Conservation (phyloP, 805 yeast genomes). For the Nakazawaea holstii region DNA sequence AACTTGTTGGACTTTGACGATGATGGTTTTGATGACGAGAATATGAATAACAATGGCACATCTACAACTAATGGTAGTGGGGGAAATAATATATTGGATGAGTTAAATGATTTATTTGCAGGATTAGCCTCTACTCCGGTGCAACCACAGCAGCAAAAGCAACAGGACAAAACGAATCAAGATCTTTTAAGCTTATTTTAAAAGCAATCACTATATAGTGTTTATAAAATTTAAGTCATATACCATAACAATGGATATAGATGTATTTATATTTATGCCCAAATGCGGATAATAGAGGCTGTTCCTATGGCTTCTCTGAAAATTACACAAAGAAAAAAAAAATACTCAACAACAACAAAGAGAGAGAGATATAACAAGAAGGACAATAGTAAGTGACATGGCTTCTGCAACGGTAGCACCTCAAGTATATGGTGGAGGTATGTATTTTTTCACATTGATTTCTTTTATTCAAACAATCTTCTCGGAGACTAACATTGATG, state of each 20-base stretch:
- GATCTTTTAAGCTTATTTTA: constrained; percentile 21
- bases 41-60: constrained; percentile 4
- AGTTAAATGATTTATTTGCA: constrained; percentile 67
- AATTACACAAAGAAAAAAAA: background rate
- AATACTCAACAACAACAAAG: background rate
- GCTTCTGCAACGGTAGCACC: constrained; percentile 30
- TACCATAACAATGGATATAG: too few species aligned
- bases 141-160: constrained; percentile 14
- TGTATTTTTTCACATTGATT: background rate
- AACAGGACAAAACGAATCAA: constrained; percentile 2
- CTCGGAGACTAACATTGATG: background rate
- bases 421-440: constrained; percentile 47
- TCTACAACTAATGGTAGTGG: constrained; percentile 19
- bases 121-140: constrained; percentile 27
- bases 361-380: background rate
- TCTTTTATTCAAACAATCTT: background rate
- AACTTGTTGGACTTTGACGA: constrained; percentile 83
- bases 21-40: constrained; percentile 32
- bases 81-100: constrained; percentile 49
- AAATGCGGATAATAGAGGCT: too few species aligned
- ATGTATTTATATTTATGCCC: too few species aligned
- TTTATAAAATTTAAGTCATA: too few species aligned
- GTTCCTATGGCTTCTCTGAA: background rate
- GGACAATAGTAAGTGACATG: background rate
- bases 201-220: too few species aligned